A percentile compares a stretch with the other conserved stretches of the same genome.
Evolutionary conservation across 2,329 filamentous ascomycete genomes (phyloP).

Genomic region (Fusarium graminum): DNA sequence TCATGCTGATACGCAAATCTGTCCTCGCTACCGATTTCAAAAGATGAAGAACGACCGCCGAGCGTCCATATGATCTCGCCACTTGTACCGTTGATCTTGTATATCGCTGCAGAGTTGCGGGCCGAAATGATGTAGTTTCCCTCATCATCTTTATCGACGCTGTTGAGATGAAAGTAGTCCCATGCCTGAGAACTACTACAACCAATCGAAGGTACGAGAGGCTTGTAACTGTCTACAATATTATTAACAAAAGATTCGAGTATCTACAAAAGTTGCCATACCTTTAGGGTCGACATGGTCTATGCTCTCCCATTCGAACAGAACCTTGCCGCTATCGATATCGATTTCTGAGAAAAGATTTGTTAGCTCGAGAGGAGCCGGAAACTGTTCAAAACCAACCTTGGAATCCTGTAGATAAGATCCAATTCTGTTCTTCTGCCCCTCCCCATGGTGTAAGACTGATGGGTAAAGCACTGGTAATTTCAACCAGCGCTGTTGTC

Average conservation of each 20-base stretch:
- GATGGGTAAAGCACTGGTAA: not conserved
- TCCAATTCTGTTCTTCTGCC: no score
- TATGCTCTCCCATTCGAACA: not conserved
- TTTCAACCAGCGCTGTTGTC: constrained; percentile 1
- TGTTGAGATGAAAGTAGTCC: constrained; percentile 53
- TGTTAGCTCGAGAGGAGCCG: no score
- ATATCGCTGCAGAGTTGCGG: constrained; percentile 40
- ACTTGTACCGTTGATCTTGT: constrained; percentile 55
- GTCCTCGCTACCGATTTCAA: constrained; percentile 41
- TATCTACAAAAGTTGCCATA: not conserved
- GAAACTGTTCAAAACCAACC: no score
- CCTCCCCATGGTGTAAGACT: no score
- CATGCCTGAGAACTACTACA: constrained; percentile 26
- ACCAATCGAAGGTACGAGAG: not conserved
- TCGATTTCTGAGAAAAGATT: not conserved
- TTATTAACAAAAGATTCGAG: not conserved
- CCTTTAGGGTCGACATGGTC: not conserved
- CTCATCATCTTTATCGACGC: constrained; percentile 55
- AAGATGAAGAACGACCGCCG: constrained; percentile 56
- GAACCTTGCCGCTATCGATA: not conserved
- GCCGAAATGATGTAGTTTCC: constrained; percentile 50
- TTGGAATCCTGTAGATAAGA: no score
- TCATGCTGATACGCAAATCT: no score
- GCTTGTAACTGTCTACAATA: no score
- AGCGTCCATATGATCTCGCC: constrained; percentile 67